Conservation (phyloP, 805 yeast genomes). For the Ogataea saltuana region DNA sequence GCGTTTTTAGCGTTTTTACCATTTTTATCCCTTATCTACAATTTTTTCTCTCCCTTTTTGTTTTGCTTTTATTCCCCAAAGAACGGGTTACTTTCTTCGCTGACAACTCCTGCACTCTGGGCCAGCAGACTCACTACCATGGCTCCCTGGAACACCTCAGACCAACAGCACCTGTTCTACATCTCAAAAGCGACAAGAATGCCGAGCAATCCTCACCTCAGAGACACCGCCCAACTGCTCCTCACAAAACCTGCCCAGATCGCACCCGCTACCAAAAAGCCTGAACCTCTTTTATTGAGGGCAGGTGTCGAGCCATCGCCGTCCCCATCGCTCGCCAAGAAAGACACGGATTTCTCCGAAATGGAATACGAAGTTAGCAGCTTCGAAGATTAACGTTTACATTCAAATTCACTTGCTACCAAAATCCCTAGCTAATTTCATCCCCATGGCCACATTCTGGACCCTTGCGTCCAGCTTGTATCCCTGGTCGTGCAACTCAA, state of each 20-base stretch:
- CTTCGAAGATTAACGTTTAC: background rate
- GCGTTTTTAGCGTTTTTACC: too few species aligned
- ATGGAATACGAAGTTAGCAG: constrained; percentile 1
- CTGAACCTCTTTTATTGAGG: background rate
- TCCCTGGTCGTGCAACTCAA: constrained; percentile 58
- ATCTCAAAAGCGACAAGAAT: constrained; percentile 11
- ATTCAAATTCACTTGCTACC: constrained; percentile 1
- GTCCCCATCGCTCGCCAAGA: background rate
- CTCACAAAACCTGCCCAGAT: background rate
- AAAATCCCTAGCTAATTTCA: constrained; percentile 48
- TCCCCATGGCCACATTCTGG: constrained; percentile 82
- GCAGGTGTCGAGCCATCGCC: background rate
- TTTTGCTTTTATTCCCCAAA: background rate
- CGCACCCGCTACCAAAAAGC: background rate
- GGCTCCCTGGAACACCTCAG: background rate
- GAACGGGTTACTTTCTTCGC: too few species aligned
- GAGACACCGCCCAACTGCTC: background rate
- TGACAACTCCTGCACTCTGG: too few species aligned
- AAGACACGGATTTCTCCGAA: background rate
- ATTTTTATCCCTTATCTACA: too few species aligned
- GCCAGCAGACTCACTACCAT: background rate
- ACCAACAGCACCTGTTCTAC: constrained; percentile 8
- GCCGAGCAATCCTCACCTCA: constrained; percentile 11
- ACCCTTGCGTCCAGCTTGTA: constrained; percentile 84
- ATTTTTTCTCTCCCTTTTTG: background rate